phyloP scores from a whole-genome alignment of 306 rosid species.

The Vigna trinervia region DNA sequence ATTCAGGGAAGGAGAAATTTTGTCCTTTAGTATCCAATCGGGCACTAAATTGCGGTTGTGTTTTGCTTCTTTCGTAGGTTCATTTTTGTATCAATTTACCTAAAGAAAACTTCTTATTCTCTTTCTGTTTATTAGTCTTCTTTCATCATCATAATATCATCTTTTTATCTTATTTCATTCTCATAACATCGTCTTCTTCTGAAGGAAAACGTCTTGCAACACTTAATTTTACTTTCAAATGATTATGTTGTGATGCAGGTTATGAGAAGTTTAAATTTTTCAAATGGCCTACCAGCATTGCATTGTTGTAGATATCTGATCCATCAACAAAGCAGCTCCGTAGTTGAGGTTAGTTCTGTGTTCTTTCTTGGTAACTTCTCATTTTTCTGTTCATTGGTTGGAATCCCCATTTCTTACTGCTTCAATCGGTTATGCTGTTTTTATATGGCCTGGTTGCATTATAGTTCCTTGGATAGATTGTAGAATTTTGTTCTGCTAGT shows the following conservation, averaged over 20 bases:
- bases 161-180: neutral
- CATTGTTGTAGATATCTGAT: constrained; percentile 63
- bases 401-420: neutral
- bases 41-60: neutral
- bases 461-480: neutral
- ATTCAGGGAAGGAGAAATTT: neutral
- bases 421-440: neutral
- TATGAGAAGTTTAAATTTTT: constrained; percentile 52
- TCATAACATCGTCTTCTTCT: neutral
- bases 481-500: neutral
- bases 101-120: neutral
- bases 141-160: neutral
- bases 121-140: constrained; percentile 1
- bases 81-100: constrained; percentile 8
- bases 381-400: constrained; percentile 6
- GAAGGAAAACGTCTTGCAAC: constrained; percentile 10
- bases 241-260: constrained; percentile 57
- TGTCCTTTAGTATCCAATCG: neutral
- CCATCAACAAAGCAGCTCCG: constrained; percentile 83
- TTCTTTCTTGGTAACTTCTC: constrained; percentile 2
- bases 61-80: constrained; percentile 6
- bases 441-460: neutral
- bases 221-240: constrained; percentile 1
- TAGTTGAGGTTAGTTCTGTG: constrained; percentile 65
- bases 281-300: constrained; percentile 53